phyloP scores from a whole-genome alignment of 164 flowering plant genomes.

The Dillenia suffruticosa region DNA sequence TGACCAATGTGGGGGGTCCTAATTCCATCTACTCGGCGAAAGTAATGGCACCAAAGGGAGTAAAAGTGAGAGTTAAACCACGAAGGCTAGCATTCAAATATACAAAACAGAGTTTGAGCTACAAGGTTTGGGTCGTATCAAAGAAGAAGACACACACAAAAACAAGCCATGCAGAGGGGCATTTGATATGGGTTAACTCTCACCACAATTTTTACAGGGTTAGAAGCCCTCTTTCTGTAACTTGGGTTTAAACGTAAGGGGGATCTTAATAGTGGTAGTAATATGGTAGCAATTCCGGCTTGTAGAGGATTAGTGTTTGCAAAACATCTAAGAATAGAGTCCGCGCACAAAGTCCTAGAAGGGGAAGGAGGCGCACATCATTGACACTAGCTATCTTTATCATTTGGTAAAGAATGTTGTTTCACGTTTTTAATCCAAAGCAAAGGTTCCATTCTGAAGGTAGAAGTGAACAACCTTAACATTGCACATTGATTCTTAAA shows the following conservation, averaged over 20 bases:
- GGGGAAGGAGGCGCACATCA: conserved; percentile 2
- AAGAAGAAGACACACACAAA: conserved; percentile 27
- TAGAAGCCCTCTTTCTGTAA: conserved; percentile 77
- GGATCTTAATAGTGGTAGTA: background rate
- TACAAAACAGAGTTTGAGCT: conserved; percentile 50
- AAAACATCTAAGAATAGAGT: background rate
- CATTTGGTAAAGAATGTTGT: conserved; percentile 13
- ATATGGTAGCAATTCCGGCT: background rate
- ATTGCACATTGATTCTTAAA: no score
- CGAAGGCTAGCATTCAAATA: conserved; percentile 43
- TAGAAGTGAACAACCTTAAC: no score
- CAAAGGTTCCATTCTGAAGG: no score
- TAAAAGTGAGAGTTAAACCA: conserved; percentile 63
- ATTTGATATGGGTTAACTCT: conserved; percentile 64
- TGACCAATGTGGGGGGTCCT: conserved; percentile 82
- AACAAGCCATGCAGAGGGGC: conserved; percentile 45
- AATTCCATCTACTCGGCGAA: conserved; percentile 68
- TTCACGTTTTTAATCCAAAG: no score
- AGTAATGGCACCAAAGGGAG: conserved; percentile 70
- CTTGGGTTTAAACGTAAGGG: conserved; percentile 46
- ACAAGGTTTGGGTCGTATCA: conserved; percentile 56
- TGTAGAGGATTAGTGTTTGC: background rate
- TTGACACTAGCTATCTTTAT: conserved; percentile 13
- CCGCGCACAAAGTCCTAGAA: conserved; percentile 1
- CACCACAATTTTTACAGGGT: conserved; percentile 36